phyloP scores from a whole-genome alignment of 2,329 filamentous ascomycete genomes.

The Bipolaris bicolor region DNA sequence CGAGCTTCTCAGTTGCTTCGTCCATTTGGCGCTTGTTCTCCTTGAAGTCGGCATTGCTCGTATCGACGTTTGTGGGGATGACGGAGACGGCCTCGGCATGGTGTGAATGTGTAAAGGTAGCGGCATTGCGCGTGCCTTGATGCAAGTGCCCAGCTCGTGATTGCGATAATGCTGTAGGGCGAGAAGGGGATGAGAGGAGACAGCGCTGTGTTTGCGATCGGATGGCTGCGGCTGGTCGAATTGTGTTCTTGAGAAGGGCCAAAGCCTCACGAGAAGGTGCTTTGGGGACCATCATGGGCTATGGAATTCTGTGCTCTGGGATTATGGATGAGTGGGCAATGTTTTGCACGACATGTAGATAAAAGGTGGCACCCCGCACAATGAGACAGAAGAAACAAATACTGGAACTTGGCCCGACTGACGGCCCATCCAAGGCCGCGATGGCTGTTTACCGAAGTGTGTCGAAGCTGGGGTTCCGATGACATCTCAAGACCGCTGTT shows the following conservation, averaged over 20 bases:
- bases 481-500: slow-evolving; percentile 31
- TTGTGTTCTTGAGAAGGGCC: slow-evolving; percentile 41
- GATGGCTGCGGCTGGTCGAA: slow-evolving; percentile 33
- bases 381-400: neutral
- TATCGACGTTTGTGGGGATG: slow-evolving; percentile 77
- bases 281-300: slow-evolving; percentile 39
- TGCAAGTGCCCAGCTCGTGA: slow-evolving; percentile 19
- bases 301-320: neutral
- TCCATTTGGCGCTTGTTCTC: slow-evolving; percentile 82
- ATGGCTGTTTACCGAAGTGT: slow-evolving; percentile 24
- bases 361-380: neutral
- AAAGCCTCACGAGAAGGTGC: slow-evolving; percentile 46
- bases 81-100: slow-evolving; percentile 85
- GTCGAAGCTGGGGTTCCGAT: slow-evolving; percentile 25
- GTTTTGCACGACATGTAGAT: neutral
- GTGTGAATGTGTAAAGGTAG: slow-evolving; percentile 79
- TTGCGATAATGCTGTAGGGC: slow-evolving; percentile 23
- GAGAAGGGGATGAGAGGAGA: slow-evolving; percentile 21
- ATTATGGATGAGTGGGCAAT: neutral
- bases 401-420: neutral
- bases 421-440: slow-evolving; percentile 9
- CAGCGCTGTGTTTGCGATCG: slow-evolving; percentile 33
- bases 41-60: slow-evolving; percentile 75
- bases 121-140: slow-evolving; percentile 53
- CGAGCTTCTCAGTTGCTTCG: slow-evolving; percentile 71